phyloP scores from a whole-genome alignment of 2,329 filamentous ascomycete genomes.

The Cladosporium sp. region DNA sequence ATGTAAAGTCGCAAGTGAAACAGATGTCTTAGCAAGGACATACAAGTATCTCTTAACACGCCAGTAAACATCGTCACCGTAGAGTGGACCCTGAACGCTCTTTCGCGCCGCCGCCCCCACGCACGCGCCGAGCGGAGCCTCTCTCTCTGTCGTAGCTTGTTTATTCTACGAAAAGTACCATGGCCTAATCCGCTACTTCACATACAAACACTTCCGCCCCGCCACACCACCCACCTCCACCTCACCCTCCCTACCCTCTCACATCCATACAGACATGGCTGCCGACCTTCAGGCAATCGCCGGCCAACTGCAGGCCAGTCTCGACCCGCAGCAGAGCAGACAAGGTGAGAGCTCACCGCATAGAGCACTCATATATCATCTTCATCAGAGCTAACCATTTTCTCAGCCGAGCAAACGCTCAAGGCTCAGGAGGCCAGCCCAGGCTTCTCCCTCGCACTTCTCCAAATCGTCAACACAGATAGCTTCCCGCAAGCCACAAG shows the following conservation, averaged over 20 bases:
- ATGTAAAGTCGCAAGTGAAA: background rate
- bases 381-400: slow-evolving; percentile 12
- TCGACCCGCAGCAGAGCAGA: slow-evolving; percentile 83
- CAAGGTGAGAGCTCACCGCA: slow-evolving; percentile 63
- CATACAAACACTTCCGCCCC: slow-evolving; percentile 3
- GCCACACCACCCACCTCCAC: background rate
- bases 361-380: background rate
- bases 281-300: slow-evolving; percentile 65
- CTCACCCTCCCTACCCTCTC: background rate
- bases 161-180: slow-evolving; percentile 12
- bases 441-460: slow-evolving; percentile 79
- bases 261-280: slow-evolving; percentile 51
- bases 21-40: background rate
- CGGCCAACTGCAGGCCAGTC: slow-evolving; percentile 83
- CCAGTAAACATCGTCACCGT: background rate
- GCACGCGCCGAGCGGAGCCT: slow-evolving; percentile 5
- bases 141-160: background rate
- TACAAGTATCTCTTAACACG: background rate
- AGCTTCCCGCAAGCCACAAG: slow-evolving; percentile 74
- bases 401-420: slow-evolving; percentile 75
- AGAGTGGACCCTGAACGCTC: background rate
- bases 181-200: background rate
- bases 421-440: slow-evolving; percentile 78
- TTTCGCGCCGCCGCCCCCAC: background rate
- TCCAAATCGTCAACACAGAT: slow-evolving; percentile 83